Conservation (phyloP, 192 early-diverging fungal genomes). For the Mortierella hygrophila region DNA sequence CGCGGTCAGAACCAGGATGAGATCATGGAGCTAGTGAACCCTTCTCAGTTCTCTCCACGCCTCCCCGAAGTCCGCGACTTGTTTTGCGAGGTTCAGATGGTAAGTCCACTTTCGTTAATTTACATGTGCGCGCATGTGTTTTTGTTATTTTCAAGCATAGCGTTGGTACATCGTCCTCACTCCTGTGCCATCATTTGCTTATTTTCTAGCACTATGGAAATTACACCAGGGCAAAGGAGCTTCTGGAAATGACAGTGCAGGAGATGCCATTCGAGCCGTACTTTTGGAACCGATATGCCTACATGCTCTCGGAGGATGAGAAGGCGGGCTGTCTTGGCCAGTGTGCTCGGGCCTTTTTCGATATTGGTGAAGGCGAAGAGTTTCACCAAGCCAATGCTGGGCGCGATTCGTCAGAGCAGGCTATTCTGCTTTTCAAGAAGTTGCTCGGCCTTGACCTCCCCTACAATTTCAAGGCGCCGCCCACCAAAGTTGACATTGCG, state of each 20-base stretch:
- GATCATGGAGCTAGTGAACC: slow-evolving; percentile 36
- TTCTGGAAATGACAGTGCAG: slow-evolving; percentile 10
- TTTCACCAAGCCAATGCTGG: not conserved
- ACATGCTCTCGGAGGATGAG: slow-evolving; percentile 2
- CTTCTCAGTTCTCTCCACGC: slow-evolving; percentile 19
- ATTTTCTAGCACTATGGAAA: slow-evolving; percentile 26
- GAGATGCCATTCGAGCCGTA: slow-evolving; percentile 29
- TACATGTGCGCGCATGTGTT: not conserved
- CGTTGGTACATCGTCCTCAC: not conserved
- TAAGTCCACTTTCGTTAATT: not conserved
- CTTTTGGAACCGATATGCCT: slow-evolving; percentile 46
- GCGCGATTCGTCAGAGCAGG: not conserved
- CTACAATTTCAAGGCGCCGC: slow-evolving; percentile 11
- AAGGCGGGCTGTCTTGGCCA: slow-evolving; percentile 20
- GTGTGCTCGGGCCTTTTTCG: slow-evolving; percentile 26
- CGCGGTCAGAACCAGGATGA: slow-evolving; percentile 26
- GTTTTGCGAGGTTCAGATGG: slow-evolving; percentile 36
- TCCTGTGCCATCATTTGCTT: not conserved
- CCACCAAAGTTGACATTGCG: not conserved
- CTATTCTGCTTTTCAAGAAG: slow-evolving; percentile 27
- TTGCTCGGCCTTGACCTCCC: slow-evolving; percentile 26
- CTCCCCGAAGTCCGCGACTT: slow-evolving; percentile 36
- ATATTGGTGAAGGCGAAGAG: not conserved
- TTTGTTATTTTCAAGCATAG: no score
- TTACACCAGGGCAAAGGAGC: not conserved